These are phyloP conservation scores for Balamuthia mandrillaris DNA, from an alignment of 208 protist species.

Conservation along the genomic window DNA sequence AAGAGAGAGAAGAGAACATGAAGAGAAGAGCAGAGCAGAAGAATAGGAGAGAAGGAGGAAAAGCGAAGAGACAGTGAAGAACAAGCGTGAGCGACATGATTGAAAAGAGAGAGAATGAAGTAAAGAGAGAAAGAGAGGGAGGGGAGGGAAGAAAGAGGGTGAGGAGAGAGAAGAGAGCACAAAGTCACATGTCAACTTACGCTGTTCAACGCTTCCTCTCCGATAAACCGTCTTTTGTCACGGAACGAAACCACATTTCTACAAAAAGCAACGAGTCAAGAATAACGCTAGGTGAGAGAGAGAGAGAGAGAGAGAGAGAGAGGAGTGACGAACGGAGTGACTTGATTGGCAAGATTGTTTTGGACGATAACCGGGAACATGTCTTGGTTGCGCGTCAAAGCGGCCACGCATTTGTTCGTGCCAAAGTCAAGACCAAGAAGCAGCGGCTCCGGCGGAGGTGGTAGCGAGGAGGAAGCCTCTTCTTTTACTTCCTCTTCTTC, in stretches of 20 bases:
- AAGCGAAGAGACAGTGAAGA: too few relatives aligned
- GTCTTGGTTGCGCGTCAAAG: background rate
- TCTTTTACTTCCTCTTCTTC: too few relatives aligned
- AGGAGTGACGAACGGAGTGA: background rate
- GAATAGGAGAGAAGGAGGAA: too few relatives aligned
- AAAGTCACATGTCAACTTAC: background rate
- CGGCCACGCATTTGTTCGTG: background rate
- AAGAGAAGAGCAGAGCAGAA: background rate
- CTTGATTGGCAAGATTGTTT: conserved; percentile 15
- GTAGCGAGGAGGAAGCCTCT: too few relatives aligned
- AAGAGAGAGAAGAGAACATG: background rate
- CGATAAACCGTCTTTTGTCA: background rate
- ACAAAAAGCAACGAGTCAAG: too few relatives aligned
- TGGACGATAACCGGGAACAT: conserved; percentile 7
- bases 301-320: background rate
- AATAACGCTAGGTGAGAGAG: background rate
- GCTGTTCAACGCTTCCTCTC: background rate
- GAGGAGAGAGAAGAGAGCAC: background rate
- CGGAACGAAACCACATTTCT: conserved; percentile 27
- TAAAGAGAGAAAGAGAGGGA: too few relatives aligned
- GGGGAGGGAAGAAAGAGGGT: too few relatives aligned
- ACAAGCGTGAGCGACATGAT: background rate
- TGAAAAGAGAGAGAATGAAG: background rate
- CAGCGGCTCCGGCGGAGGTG: background rate
- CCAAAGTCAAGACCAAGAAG: conserved; percentile 25